Percentiles rank a stretch among this genome's conserved stretches.
Evolutionary conservation across 148 eudicot species (phyloP).

Genomic region (Spergularia marina): DNA sequence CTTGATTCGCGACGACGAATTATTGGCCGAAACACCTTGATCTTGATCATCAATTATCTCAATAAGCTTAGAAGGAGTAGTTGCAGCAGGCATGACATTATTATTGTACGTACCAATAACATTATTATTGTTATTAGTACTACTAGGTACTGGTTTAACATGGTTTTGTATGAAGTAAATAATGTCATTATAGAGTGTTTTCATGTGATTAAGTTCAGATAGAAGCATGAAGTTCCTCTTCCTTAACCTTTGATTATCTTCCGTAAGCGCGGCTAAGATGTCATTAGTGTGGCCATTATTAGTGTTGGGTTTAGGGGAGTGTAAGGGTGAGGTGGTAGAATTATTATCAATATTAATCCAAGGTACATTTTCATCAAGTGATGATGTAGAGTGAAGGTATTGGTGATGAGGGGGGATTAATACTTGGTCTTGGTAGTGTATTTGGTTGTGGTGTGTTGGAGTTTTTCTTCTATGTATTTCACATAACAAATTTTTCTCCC

Average conservation of each 20-base stretch:
- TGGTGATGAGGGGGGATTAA: conserved; percentile 27
- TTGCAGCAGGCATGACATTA: conserved; percentile 18
- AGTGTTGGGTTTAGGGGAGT: conserved; percentile 25
- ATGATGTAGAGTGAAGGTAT: conserved; percentile 26
- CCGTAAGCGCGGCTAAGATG: conserved; percentile 34
- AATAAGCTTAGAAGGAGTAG: conserved; percentile 36
- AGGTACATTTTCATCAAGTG: conserved; percentile 19
- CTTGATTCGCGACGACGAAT: conserved; percentile 15
- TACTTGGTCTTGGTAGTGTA: conserved; percentile 39
- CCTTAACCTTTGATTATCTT: conserved; percentile 44
- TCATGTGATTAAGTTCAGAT: conserved; percentile 55
- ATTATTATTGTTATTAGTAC: conserved; percentile 11
- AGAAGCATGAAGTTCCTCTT: conserved; percentile 49
- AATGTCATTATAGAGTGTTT: conserved; percentile 50
- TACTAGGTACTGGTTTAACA: conserved; percentile 38
- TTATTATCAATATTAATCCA: conserved; percentile 31
- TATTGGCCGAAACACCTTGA: background rate
- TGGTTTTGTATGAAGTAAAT: conserved; percentile 53
- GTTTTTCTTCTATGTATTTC: conserved; percentile 57
- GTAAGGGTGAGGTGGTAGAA: conserved; percentile 17
- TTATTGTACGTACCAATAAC: background rate
- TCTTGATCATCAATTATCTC: conserved; percentile 32
- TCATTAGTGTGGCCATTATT: conserved; percentile 22
- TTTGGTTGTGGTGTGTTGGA: conserved; percentile 36
- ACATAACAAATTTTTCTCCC: conserved; percentile 43